A percentile compares a stretch with the other conserved stretches of the same genome.
phyloP scores from a whole-genome alignment of 345 rosid species.

The Eucalyptus virginea region DNA sequence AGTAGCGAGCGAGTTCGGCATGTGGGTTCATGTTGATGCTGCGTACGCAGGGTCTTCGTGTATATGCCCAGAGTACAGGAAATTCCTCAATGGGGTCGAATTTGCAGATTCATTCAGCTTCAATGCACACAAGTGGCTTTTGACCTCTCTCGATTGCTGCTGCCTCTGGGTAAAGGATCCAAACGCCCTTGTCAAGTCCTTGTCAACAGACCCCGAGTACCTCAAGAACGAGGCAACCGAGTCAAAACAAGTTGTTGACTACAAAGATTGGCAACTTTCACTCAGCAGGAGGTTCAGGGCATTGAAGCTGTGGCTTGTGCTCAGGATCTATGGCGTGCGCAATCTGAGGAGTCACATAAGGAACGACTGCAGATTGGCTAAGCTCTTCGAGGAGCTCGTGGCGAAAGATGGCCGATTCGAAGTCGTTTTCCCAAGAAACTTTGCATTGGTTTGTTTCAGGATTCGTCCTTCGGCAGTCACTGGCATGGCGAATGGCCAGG shows the following conservation, averaged over 20 bases:
- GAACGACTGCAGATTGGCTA: slow-evolving; percentile 27
- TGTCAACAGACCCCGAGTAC: not conserved
- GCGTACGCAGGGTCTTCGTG: slow-evolving; percentile 44
- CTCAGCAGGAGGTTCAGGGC: not conserved
- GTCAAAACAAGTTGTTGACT: slow-evolving; percentile 12
- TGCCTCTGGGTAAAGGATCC: not conserved
- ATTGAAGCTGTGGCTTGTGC: not conserved
- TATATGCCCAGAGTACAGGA: slow-evolving; percentile 43
- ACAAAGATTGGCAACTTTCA: not conserved
- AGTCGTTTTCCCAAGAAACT: slow-evolving; percentile 15
- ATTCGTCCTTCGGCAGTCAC: not conserved
- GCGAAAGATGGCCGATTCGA: slow-evolving; percentile 17
- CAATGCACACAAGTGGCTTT: slow-evolving; percentile 25
- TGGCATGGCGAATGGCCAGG: not conserved
- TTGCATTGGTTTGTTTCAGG: slow-evolving; percentile 46
- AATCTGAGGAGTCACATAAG: slow-evolving; percentile 19
- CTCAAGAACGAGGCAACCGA: not conserved
- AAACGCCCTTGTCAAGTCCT: not conserved
- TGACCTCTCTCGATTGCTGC: not conserved
- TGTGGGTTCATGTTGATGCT: slow-evolving; percentile 50
- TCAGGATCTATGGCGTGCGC: not conserved
- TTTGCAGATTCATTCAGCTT: slow-evolving; percentile 32
- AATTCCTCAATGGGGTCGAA: slow-evolving; percentile 29
- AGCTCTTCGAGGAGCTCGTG: slow-evolving; percentile 20
- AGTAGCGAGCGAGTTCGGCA: not conserved